A percentile compares a stretch with the other conserved stretches of the same genome.
Conservation (phyloP, 2,329 filamentous ascomycete species). For the Zymoseptoria pseudotritici region DNA sequence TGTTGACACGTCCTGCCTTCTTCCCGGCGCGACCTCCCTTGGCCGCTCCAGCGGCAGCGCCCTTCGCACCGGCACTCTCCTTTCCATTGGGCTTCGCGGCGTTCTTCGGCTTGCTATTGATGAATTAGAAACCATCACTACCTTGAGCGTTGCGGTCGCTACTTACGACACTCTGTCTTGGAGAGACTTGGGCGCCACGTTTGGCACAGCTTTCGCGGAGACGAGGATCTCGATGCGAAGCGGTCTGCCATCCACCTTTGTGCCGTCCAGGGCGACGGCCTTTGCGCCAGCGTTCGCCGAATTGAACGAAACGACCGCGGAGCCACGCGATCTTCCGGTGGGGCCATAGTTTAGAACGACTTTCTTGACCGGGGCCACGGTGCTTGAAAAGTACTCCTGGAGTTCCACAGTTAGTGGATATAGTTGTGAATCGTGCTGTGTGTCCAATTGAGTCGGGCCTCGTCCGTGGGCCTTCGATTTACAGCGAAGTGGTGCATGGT, state of each 20-base stretch:
- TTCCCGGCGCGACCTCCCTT: constrained; percentile 46
- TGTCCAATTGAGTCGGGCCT: not conserved
- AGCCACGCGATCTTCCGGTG: constrained; percentile 82
- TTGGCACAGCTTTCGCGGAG: constrained; percentile 54
- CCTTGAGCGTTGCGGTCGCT: no score
- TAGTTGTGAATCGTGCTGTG: constrained; percentile 1
- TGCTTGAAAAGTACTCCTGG: constrained; percentile 93
- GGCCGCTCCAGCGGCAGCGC: constrained; percentile 57
- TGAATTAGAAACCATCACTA: no score
- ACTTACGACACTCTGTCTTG: constrained; percentile 76
- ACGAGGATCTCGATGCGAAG: constrained; percentile 84
- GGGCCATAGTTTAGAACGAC: constrained; percentile 90
- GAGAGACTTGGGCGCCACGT: constrained; percentile 64
- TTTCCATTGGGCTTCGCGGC: constrained; percentile 25
- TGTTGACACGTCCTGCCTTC: constrained; percentile 55
- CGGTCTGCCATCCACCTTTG: constrained; percentile 80
- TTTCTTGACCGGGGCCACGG: constrained; percentile 83
- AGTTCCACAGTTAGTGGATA: constrained; percentile 53
- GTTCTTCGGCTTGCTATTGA: constrained; percentile 27
- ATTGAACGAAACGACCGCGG: constrained; percentile 80
- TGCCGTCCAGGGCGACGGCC: constrained; percentile 79
- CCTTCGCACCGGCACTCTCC: constrained; percentile 60
- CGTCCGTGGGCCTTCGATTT: not conserved
- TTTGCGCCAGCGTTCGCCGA: constrained; percentile 75
- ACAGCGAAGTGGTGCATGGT: not conserved